phyloP scores from a whole-genome alignment of 352 stramenopile genomes.

The Globisporangium spinosum region DNA sequence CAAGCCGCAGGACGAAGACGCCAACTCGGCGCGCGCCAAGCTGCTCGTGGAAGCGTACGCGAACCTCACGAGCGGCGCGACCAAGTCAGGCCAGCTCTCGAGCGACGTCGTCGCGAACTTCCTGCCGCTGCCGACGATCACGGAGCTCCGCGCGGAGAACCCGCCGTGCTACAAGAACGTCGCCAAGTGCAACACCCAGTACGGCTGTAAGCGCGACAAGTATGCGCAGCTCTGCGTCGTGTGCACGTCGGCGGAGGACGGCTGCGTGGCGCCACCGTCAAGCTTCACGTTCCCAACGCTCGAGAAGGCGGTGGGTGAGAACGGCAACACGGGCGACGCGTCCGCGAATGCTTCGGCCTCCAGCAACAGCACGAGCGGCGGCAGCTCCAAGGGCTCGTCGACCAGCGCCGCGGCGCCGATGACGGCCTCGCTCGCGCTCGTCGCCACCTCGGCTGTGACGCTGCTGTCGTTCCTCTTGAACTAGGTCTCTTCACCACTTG shows the following conservation, averaged over 20 bases:
- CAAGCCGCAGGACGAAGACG: slow-evolving; percentile 54
- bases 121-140: slow-evolving; percentile 43
- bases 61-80: slow-evolving; percentile 40
- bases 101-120: slow-evolving; percentile 37
- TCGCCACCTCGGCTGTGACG: background rate
- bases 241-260: slow-evolving; percentile 43
- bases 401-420: background rate
- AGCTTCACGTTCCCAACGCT: slow-evolving; percentile 49
- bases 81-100: slow-evolving; percentile 35
- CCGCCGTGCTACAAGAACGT: slow-evolving; percentile 67
- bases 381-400: background rate
- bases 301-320: slow-evolving; percentile 43
- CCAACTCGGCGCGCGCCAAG: slow-evolving; percentile 42
- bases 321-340: slow-evolving; percentile 42
- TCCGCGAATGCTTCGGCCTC: slow-evolving; percentile 3
- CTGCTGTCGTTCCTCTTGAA: slow-evolving; percentile 12
- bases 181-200: slow-evolving; percentile 45
- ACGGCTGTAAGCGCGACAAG: slow-evolving; percentile 56
- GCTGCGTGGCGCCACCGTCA: slow-evolving; percentile 37
- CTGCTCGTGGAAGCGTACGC: slow-evolving; percentile 56
- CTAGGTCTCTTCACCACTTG: background rate
- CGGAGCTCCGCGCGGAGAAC: slow-evolving; percentile 50
- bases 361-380: slow-evolving; percentile 9
- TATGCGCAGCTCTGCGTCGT: slow-evolving; percentile 61
- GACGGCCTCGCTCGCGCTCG: background rate